phyloP scores from a whole-genome alignment of 176 grass and related monocot genomes.

The Oryza australiensis region DNA sequence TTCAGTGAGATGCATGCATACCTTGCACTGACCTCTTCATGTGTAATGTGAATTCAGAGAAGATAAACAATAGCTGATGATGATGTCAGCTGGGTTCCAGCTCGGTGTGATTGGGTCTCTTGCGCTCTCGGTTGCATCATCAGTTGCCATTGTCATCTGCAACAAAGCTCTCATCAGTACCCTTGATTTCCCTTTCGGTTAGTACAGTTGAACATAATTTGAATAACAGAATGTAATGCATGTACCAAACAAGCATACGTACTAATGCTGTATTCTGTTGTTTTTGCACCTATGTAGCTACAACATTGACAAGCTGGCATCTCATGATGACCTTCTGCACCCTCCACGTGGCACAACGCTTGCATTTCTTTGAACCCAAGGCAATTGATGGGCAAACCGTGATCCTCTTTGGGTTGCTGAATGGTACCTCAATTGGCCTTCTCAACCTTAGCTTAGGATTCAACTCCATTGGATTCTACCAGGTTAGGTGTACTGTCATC shows the following conservation, averaged over 20 bases:
- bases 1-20: slow-evolving; percentile 19
- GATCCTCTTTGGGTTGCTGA: slow-evolving; percentile 89
- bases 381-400: slow-evolving; percentile 82
- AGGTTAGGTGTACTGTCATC: slow-evolving; percentile 44
- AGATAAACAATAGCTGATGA: slow-evolving; percentile 42
- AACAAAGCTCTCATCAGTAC: slow-evolving; percentile 98
- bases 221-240: slow-evolving; percentile 19
- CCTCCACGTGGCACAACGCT: slow-evolving; percentile 75
- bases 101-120: slow-evolving; percentile 84
- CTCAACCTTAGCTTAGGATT: slow-evolving; percentile 98
- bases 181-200: slow-evolving; percentile 96
- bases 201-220: slow-evolving; percentile 30
- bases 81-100: slow-evolving; percentile 74
- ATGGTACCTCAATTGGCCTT: slow-evolving; percentile 93
- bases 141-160: slow-evolving; percentile 98
- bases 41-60: slow-evolving; percentile 41
- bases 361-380: slow-evolving; percentile 96
- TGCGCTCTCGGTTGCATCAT: slow-evolving; percentile 85
- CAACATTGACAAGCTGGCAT: slow-evolving; percentile 99
- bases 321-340: slow-evolving; percentile 98
- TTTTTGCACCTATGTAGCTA: slow-evolving; percentile 63
- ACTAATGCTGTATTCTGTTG: slow-evolving; percentile 12
- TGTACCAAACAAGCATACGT: slow-evolving; percentile 32
- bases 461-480: slow-evolving; percentile 99
- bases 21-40: slow-evolving; percentile 41